Percentiles rank a stretch among this genome's conserved stretches.
Conservation (phyloP, 2,329 filamentous ascomycete genomes). For the Rugonectria rugulosa region DNA sequence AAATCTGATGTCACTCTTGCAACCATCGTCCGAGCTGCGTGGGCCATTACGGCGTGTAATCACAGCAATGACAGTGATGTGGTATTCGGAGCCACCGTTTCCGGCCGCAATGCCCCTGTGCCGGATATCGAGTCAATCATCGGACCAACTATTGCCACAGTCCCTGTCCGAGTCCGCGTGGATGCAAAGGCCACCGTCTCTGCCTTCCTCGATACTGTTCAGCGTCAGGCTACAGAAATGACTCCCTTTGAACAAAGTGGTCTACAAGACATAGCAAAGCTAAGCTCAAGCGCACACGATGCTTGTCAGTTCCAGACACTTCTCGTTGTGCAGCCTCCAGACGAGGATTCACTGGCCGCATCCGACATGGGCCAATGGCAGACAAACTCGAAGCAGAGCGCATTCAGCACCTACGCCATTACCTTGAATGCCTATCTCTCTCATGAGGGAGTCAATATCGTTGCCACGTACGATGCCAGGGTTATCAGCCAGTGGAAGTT, state of each 20-base stretch:
- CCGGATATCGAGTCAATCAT: constrained; percentile 30
- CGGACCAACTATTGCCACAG: constrained; percentile 22
- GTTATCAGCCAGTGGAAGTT: too few species aligned
- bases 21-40: constrained; percentile 38
- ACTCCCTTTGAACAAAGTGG: constrained; percentile 23
- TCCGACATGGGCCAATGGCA: neutral
- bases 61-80: constrained; percentile 31
- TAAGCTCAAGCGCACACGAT: neutral
- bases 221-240: constrained; percentile 25
- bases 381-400: neutral
- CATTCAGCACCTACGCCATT: constrained; percentile 4
- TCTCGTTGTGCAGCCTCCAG: constrained; percentile 2
- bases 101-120: constrained; percentile 36
- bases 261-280: neutral
- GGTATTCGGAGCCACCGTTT: constrained; percentile 35
- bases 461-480: constrained; percentile 31
- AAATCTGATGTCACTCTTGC: constrained; percentile 14
- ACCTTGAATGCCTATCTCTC: neutral
- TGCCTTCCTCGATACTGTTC: constrained; percentile 50
- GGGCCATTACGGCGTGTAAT: constrained; percentile 34
- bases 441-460: neutral
- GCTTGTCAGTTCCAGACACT: constrained; percentile 6
- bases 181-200: constrained; percentile 40
- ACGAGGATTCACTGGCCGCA: neutral
- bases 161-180: constrained; percentile 30